Evolutionary conservation across 345 rosid species (phyloP).

Genomic region (Corchorus capsularis): DNA sequence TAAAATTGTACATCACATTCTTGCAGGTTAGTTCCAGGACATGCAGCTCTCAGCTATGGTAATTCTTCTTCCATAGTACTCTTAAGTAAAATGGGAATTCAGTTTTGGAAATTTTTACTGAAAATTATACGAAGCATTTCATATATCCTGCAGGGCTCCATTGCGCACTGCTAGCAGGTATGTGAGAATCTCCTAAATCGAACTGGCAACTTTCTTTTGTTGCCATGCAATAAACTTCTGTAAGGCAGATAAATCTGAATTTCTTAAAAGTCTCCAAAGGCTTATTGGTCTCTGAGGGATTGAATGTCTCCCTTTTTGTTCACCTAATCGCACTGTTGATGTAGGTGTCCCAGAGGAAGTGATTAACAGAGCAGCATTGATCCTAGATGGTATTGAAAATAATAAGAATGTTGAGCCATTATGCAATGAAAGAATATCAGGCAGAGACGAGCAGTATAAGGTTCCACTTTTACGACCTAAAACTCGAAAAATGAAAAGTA

Average conservation of each 20-base stretch:
- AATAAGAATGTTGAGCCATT: conserved; percentile 50
- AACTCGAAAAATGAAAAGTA: background rate
- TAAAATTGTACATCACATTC: background rate
- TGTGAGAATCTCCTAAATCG: background rate
- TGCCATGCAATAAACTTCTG: background rate
- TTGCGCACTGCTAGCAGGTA: conserved; percentile 91
- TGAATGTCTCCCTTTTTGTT: background rate
- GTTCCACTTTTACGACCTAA: conserved; percentile 30
- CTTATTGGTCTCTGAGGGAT: background rate
- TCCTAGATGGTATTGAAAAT: conserved; percentile 58
- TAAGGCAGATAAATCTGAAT: background rate
- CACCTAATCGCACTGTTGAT: conserved; percentile 10
- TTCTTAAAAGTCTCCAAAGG: no score
- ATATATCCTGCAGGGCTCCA: conserved; percentile 66
- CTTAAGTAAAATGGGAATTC: conserved; percentile 10
- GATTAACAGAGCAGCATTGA: conserved; percentile 68
- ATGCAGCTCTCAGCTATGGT: conserved; percentile 85
- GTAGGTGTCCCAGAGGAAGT: conserved; percentile 84
- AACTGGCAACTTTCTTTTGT: background rate
- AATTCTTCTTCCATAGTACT: conserved; percentile 26
- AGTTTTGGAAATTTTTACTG: conserved; percentile 17
- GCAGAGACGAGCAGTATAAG: conserved; percentile 70
- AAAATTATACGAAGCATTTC: conserved; percentile 20
- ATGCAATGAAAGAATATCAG: conserved; percentile 55
- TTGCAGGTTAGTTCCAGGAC: conserved; percentile 86